Evolutionary conservation across 2,329 filamentous ascomycete genomes (phyloP), one percentile per base, ranked within the genome.

Genomic region (Triangularia setosa): DNA sequence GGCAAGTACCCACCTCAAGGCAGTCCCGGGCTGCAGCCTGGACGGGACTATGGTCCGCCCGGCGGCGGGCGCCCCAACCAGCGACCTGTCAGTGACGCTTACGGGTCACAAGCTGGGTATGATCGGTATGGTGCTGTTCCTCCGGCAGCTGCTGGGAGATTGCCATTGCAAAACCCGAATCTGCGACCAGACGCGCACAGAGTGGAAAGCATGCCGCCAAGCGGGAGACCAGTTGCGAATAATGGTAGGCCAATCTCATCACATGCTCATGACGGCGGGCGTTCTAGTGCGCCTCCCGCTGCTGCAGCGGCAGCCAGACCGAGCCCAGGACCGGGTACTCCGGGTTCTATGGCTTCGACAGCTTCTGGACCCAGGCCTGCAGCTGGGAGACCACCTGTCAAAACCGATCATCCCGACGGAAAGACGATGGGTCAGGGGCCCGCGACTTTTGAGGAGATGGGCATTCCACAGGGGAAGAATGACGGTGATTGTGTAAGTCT

Each of bases 401-500:
- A 80, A 2, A 78, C 79, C 16, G 74, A 79, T 60, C 72, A 73
- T 66, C 72, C 72, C 1, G 72, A 72, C 62, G 72, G 73, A 21
- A 78, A 77, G 67, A 75, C 79, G 55, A 80, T 85, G 30, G 84
- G 83, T 58, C 91, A 93, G 74, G 95, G 94, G 11, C 94, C 95
- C 0, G 92, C 95, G 72, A 98, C 95, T 0, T 99, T 99, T 76
- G 94, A 97, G 75, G 93, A 96, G 75, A 99, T 99, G 95, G 95
- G 95, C 44, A 94, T 99, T 71, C 92, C 93, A 6, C 85, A 88
- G 72, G 88, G 84, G 57, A 93, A 95, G 77, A 85, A 89, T 67
- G 91, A 97, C n/a, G 86, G 86, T 69, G 93, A 98, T 78, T 99
- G 94, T 81, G 93, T 97, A 87, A 84, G 84, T 83, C 27, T 40